These are phyloP conservation scores for Parastagonospora nodorum DNA, from an alignment of 2,329 filamentous ascomycete genomes.

Conservation along the genomic window DNA sequence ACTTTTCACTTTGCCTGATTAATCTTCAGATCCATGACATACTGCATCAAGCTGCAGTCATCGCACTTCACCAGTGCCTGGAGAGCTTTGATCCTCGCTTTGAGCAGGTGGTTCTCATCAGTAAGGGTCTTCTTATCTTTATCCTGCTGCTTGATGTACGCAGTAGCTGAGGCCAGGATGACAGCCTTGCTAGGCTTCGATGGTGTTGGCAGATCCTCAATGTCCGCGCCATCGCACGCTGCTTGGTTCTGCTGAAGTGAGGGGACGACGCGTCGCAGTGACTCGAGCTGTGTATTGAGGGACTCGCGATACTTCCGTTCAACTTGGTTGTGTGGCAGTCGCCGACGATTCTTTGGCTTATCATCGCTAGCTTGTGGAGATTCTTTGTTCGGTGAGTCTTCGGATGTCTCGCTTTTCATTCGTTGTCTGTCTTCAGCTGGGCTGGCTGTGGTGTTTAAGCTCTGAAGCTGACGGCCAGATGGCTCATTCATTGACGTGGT, in stretches of 20 bases:
- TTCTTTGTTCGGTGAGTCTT: slow-evolving; percentile 33
- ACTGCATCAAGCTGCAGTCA: slow-evolving; percentile 53
- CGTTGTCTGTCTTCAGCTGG: slow-evolving; percentile 22
- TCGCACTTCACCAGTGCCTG: slow-evolving; percentile 54
- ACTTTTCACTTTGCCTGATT: slow-evolving; percentile 29
- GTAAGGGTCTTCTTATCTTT: slow-evolving; percentile 48
- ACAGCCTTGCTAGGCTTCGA: slow-evolving; percentile 53
- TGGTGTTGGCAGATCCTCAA: slow-evolving; percentile 50
- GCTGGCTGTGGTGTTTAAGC: slow-evolving; percentile 19
- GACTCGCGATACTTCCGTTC: slow-evolving; percentile 55
- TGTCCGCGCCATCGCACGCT: slow-evolving; percentile 47
- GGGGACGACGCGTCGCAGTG: slow-evolving; percentile 47
- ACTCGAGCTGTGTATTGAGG: slow-evolving; percentile 53
- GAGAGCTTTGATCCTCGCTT: slow-evolving; percentile 48
- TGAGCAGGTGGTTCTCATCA: slow-evolving; percentile 47
- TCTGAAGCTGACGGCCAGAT: slow-evolving; percentile 37
- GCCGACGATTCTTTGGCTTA: slow-evolving; percentile 42
- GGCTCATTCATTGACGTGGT: slow-evolving; percentile 34
- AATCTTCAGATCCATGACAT: slow-evolving; percentile 49
- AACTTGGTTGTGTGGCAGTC: slow-evolving; percentile 52
- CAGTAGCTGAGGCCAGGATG: slow-evolving; percentile 52
- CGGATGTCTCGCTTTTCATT: slow-evolving; percentile 40
- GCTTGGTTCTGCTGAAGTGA: slow-evolving; percentile 45
- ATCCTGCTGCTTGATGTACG: slow-evolving; percentile 54
- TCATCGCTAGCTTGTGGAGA: slow-evolving; percentile 25